Base-by-base conservation (phyloP, 257 asterid species). In the Solanum lycopersicoides region DNA sequence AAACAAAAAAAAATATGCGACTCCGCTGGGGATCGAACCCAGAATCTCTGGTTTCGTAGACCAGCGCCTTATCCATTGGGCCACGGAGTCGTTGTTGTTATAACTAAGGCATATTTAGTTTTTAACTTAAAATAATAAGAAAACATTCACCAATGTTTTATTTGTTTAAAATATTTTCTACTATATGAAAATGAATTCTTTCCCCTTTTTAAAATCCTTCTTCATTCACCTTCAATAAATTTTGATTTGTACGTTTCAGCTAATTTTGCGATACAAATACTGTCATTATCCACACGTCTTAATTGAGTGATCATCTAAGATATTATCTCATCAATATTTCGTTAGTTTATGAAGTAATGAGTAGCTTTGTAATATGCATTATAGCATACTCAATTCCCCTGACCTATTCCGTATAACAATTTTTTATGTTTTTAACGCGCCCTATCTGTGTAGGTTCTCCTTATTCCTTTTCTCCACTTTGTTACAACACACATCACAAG, bases 41-140 rank as follows among this genome's bases (percentile, higher is more conserved):
- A 96, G 96, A 96, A 89, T 94, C 97, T 96, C 98, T 95, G 96
- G 98, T 95, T 96, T 42, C 97, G 98, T 95, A 95, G 98, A 95
- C 97, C 98, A 95, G 96, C 99, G 96, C 99, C 98, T 94, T 94
- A 95, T 95, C 98, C 98, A 95, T 95, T 96, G 97, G 99, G 93
- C 93, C 95, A 92, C 75, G 87, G 25, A 72, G 79, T 72, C 45
- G 4, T 53, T 53, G 65, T 18, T 56, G 65, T 18, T 20, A 7
- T 2, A 7, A 1, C 1, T 20, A n/a, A 3, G 2, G 25, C 25
- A 56, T 28, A 20, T 20, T 56, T 56, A 1, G 0, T 2, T 1
- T 56, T 20, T 0, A 56, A 56, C 10, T 7, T 56, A 50, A 50
- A 50, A 23, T 16, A 9, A 16, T 0, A 18, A 18, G 2, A 7